A percentile compares a stretch with the other conserved stretches of the same genome.
These are phyloP conservation scores for Sporisorium exsertum DNA, from an alignment of 1,284 basidiomycete species.

Conservation along the genomic window DNA sequence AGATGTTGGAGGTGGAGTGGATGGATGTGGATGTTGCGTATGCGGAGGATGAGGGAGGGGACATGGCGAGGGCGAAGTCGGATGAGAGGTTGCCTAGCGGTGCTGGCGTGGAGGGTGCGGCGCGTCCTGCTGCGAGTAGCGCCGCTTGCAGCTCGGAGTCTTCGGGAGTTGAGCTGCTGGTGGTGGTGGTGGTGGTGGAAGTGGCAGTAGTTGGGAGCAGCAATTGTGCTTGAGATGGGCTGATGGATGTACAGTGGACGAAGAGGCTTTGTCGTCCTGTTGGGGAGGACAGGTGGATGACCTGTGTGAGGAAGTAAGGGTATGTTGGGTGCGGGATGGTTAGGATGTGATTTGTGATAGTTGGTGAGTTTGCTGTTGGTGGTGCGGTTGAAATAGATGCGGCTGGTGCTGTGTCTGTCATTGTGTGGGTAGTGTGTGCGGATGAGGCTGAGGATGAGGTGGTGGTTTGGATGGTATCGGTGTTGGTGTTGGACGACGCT, in stretches of 20 bases:
- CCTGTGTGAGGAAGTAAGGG: conserved; percentile 29
- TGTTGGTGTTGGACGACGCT: conserved; percentile 4
- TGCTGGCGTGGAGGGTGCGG: neutral
- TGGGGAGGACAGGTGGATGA: conserved; percentile 16
- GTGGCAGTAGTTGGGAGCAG: neutral
- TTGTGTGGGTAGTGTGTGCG: neutral
- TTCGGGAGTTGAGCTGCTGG: neutral
- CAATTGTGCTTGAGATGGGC: conserved; percentile 12
- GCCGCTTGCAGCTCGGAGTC: conserved; percentile 30
- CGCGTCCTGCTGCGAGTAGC: conserved; percentile 17
- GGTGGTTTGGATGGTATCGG: neutral
- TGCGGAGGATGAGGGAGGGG: neutral
- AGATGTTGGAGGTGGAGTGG: conserved; percentile 6
- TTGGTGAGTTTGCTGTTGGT: neutral
- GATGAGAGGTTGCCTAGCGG: conserved; percentile 14
- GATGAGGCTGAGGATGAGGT: neutral
- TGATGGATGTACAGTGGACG: conserved; percentile 25
- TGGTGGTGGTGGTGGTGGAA: neutral
- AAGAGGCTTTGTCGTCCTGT: conserved; percentile 16
- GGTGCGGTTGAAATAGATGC: neutral
- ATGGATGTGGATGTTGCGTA: conserved; percentile 5
- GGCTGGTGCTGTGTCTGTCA: neutral
- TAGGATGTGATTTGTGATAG: conserved; percentile 36
- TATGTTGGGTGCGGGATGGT: conserved; percentile 22
- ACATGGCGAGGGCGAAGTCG: conserved; percentile 54